Base-by-base conservation (phyloP, 306 rosid genomes). In the Cajanus cajan region DNA sequence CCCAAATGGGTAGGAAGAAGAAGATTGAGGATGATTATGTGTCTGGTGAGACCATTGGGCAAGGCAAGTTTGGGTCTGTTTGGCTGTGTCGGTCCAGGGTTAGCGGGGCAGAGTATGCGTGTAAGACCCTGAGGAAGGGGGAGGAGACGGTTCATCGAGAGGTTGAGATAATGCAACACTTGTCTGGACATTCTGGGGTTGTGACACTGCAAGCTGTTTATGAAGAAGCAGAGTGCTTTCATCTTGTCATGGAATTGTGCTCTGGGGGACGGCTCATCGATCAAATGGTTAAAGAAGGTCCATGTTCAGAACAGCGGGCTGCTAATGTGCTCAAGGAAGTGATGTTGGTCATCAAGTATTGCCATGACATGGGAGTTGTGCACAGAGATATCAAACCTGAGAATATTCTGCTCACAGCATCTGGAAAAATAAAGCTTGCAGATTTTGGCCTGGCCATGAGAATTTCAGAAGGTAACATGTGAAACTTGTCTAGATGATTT, bases 341-440 rank as follows among this genome's bases (percentile, higher is more conserved):
- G 72, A 88, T 96, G 96, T 86, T 93, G 22, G 99, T 96, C 79
- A 84, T 96, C 67, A 93, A 96, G 88, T 96, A 93, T 72, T 96
- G 98, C 78, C 98, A 96, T 91, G 99, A 96, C 80, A 96, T 96
- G 99, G 99, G 99, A 77, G 99, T 96, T 85, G 99, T 91, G 66
- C 99, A 96, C 75, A 83, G 99, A 84, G 99, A 96, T 87, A 62
- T 96, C 81, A 96, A 96, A 82, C 99, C 99, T 24, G 99, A 96
- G 85, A 96, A 96, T 78, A 96, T 93, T 83, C 93, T 96, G 84
- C 93, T 93, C 75, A 89, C 97, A 0, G 78, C 86, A 67, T 76
- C 90, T 14, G 99, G 97, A 77, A 93, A 89, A 77, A 83, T 96
- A 73, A 96, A 96, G 97, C 98, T 96, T 61, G 99, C 99, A 22